Evolutionary conservation across 1,284 basidiomycete species (phyloP), one percentile per base, ranked within the genome.

Genomic region (Vanrija sp.): DNA sequence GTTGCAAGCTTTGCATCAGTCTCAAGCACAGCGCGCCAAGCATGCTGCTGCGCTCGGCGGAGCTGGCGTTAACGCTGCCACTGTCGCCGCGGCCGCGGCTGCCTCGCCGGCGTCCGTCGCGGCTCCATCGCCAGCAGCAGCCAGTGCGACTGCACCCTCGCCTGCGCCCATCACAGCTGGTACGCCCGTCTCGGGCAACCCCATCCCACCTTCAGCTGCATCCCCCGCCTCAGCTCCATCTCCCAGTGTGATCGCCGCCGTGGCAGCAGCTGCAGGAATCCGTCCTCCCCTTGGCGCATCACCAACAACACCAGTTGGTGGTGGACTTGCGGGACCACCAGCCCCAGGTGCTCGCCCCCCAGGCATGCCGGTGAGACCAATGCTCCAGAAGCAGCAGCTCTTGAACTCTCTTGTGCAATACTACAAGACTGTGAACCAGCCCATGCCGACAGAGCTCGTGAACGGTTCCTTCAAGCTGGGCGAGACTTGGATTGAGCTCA

Each of bases 351-450:
- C 19, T 14, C 42, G 25, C 6, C 29, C 19, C 28, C 54, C 45
- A 7, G 43, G 23, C 16, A 45, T 49, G 47, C 44, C 46, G 23
- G 18, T 48, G 18, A 53, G 53, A 4, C 51, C 53, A 8, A 52
- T 46, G 12, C 25, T 52, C n/a, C 51, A 57, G 26, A 92, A 65
- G 34, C 66, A 64, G 49, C 60, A 63, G 38, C 68, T 74, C 28
- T 40, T 71, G 18, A 52, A 60, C 15, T 69, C 71, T 25, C 54
- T 74, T 4, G 55, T 62, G 7, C 43, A 42, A 2, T 71, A 64
- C 38, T 65, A 65, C 60, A 64, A 62, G 50, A 34, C 55, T 14
- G 56, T 49, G 15, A 64, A 64, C 42, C 58, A 62, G 34, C 44
- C 61, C 1, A 58, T 65, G 7, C 72, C 71, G 3, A 51, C 65